Evolutionary conservation across 495 filamentous ascomycete genomes (phyloP), one percentile per base, ranked within the genome.

Genomic region (Talaromyces stipitatus): DNA sequence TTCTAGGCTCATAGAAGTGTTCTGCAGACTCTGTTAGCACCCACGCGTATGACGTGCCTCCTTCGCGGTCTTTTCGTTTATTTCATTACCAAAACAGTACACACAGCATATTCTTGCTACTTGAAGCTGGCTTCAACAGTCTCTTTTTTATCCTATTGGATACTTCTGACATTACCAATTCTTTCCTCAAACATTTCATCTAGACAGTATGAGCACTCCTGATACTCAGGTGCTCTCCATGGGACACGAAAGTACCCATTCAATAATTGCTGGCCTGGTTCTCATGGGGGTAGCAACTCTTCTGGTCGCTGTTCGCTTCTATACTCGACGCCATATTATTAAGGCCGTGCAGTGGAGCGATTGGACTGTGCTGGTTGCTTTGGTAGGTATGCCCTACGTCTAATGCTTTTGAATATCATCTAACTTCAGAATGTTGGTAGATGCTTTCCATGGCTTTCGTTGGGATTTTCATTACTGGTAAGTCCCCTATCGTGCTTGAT

Each of bases 371-470:
- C 32, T 74, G 2, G 59, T 74, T 27, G 66, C 74, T 3, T 53
- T 75, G 67, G 74, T 77, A 60, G 43, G 66, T 54, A 11, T 10
- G 3, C 48, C n/a, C 12, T 30, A 11, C 23, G 3, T 30, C 27
- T 27, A 10, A n/a, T 26, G 6, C 6, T 12, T 50, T n/a, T 27
- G 23, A 14, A 33, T 0, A 26, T 3, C 14, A 30, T 58, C 47
- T 53, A 12, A 54, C 12, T 29, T 50, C 55, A n/a, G 47, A 43
- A 46, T 22, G 0, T 36, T 4, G 8, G 6, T 23, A 75, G 72
- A 36, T 66, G 2, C 64, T 71, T 46, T 73, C 74, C 2, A 72
- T 69, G 50, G 62, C 72, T 30, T 75, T 75, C 60, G 73, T 77
- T 72, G 66, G 52, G 1, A 61, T 75, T 11, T 70, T 68, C 43